Evolutionary conservation across 768 basidiomycete genomes (phyloP).

Genomic region (Mycena crocata): DNA sequence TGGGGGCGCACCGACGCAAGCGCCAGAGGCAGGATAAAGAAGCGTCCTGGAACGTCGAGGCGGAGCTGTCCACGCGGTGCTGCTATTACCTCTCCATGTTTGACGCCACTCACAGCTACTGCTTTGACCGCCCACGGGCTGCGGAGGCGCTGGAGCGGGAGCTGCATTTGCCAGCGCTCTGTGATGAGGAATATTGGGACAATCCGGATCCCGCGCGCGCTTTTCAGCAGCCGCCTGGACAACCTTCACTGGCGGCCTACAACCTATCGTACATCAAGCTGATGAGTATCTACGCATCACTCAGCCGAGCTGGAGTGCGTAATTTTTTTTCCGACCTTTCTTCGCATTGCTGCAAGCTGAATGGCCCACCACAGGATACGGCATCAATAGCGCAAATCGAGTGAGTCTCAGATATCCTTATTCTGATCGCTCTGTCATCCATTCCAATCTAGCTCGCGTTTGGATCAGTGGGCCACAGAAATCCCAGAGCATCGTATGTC

Average conservation of each 20-base stretch:
- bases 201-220: slow-evolving; percentile 47
- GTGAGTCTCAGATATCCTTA: slow-evolving; percentile 11
- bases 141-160: slow-evolving; percentile 51
- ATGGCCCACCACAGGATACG: too few species aligned
- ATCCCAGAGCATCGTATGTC: slow-evolving; percentile 58
- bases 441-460: slow-evolving; percentile 52
- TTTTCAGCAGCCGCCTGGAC: slow-evolving; percentile 62
- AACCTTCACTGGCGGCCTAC: slow-evolving; percentile 50
- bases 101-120: slow-evolving; percentile 45
- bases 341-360: too few species aligned
- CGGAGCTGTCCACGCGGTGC: slow-evolving; percentile 53
- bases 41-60: slow-evolving; percentile 54
- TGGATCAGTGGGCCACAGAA: slow-evolving; percentile 63
- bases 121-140: slow-evolving; percentile 62
- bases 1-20: slow-evolving; percentile 58
- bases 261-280: slow-evolving; percentile 57
- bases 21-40: slow-evolving; percentile 42
- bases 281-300: slow-evolving; percentile 58
- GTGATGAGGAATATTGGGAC: slow-evolving; percentile 66
- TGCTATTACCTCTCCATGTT: slow-evolving; percentile 44
- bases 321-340: background rate
- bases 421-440: too few species aligned
- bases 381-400: slow-evolving; percentile 15
- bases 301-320: slow-evolving; percentile 56
- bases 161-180: slow-evolving; percentile 60